Conservation (phyloP, 345 rosid genomes). For the Lepidium didymum region DNA sequence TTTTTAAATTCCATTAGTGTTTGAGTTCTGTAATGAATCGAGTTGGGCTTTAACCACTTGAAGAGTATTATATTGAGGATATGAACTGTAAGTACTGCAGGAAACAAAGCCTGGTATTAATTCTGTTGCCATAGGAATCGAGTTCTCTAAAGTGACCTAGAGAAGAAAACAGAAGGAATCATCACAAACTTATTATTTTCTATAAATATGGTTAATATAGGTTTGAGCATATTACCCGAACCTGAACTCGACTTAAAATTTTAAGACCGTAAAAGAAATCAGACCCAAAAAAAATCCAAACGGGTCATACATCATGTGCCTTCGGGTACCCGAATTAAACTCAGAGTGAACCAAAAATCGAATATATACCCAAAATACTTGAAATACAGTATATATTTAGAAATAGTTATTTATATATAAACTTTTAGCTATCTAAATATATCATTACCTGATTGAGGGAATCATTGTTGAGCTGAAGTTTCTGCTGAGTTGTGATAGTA, state of each 20-base stretch:
- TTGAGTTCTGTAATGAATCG: slow-evolving; percentile 11
- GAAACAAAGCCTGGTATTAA: neutral
- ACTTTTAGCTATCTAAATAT: no score
- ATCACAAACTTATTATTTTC: neutral
- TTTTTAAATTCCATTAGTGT: neutral
- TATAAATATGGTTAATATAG: no score
- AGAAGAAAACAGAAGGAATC: neutral
- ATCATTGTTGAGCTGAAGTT: neutral
- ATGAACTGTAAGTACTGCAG: neutral
- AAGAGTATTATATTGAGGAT: slow-evolving; percentile 23
- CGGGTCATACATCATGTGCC: no score
- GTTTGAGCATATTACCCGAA: neutral
- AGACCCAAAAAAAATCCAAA: no score
- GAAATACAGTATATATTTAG: no score
- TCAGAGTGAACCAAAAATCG: no score
- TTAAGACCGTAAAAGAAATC: no score
- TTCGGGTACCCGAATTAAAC: no score
- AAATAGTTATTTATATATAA: no score
- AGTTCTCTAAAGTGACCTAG: neutral
- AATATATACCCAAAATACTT: no score
- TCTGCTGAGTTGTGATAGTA: neutral
- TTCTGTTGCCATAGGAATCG: neutral
- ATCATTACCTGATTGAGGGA: slow-evolving; percentile 6
- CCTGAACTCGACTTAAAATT: no score
- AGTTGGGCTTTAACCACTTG: slow-evolving; percentile 1